Evolutionary conservation across 176 grass and related monocot genomes (phyloP), one percentile per base, ranked within the genome.

Genomic region (Metroxylon sagu): DNA sequence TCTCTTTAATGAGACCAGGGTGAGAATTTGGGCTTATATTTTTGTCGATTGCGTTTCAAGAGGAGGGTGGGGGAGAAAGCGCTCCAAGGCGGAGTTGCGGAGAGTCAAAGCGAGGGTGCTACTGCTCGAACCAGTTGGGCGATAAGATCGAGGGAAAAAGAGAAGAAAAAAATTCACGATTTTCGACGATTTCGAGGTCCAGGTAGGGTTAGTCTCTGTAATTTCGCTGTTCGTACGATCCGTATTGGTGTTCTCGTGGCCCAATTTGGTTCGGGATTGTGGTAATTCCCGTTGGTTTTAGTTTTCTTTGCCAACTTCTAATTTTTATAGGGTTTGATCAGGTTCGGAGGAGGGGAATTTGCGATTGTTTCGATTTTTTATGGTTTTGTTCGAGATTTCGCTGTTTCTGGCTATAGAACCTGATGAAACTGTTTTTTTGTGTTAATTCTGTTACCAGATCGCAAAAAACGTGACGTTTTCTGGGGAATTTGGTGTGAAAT

Each of bases 101-200:
- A 55, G 65, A 43, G 49, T 68, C 65, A 68, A 68, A 68, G 65
- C 51, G 52, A 56, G n/a, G 51, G n/a, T 35, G 26, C 5, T 68
- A 0, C 3, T 16, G 65, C 31, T 68, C 52, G 65, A 68, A 23
- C 29, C 64, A 26, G 21, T 53, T 53, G 25, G 16, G 17, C 17
- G 49, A 5, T 25, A 16, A 14, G 5, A 66, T 23, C 17, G 25
- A 5, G 21, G 5, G 35, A 10, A 43, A 14, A 43, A 2, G 12
- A 43, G 12, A 43, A 0, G 35, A 43, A 43, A 12, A 31, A 53
- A 19, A 16, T 6, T 16, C 52, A 18, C 49, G 28, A 25, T 31
- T 56, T 17, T 68, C 52, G 18, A 23, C 18, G 18, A 35, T 8
- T 55, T 56, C 14, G 16, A 55, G 52, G 55, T 68, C 65, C 29